phyloP scores from a whole-genome alignment of 331 rosid species.

The Rosa hybrid region DNA sequence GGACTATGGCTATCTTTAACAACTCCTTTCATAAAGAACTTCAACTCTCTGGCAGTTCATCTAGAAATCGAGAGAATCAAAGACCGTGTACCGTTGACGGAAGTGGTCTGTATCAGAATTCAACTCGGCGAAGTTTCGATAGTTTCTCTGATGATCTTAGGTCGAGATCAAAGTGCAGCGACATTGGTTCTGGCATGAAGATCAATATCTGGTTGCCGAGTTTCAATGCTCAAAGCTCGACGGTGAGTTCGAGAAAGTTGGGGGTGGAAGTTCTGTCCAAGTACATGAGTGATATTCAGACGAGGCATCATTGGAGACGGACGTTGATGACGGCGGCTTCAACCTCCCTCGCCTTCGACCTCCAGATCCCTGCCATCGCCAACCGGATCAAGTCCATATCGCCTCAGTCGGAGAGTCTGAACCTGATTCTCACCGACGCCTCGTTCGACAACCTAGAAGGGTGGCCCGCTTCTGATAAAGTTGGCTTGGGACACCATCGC shows the following conservation, averaged over 20 bases:
- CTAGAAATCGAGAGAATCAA: conserved; percentile 54
- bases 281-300: conserved; percentile 33
- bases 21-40: conserved; percentile 26
- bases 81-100: conserved; percentile 46
- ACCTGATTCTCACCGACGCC: too few relatives aligned
- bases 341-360: too few relatives aligned
- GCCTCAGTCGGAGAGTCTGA: too few relatives aligned
- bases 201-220: conserved; percentile 18
- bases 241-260: too few relatives aligned
- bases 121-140: conserved; percentile 28
- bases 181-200: conserved; percentile 10
- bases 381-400: too few relatives aligned
- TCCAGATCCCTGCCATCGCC: too few relatives aligned
- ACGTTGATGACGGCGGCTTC: conserved; percentile 20
- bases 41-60: conserved; percentile 61
- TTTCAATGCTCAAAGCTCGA: conserved; percentile 13
- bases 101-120: conserved; percentile 37
- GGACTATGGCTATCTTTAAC: conserved; percentile 62
- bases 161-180: conserved; percentile 30
- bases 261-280: too few relatives aligned
- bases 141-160: conserved; percentile 27
- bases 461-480: too few relatives aligned
- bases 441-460: too few relatives aligned
- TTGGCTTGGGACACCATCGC: too few relatives aligned
- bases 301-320: conserved; percentile 33